Evolutionary conservation across 164 flowering plant species (phyloP), one percentile per base, ranked within the genome.

Genomic region (Chimonanthus salicifolius): DNA sequence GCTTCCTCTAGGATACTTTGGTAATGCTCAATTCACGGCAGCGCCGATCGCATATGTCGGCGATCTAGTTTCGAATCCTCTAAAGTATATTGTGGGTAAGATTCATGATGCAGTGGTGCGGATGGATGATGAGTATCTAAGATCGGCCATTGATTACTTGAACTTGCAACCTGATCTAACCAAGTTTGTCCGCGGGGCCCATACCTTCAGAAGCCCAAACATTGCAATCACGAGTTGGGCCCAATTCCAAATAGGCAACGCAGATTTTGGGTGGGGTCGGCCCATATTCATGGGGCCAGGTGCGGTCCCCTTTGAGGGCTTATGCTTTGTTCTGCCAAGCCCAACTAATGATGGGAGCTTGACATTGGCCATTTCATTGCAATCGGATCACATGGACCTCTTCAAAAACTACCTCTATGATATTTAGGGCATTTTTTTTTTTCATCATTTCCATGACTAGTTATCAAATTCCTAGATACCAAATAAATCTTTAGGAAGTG

Each of bases 251-350:
- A 84, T 90, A 44, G 81, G 89, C 70, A 92, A 88, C 18, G 91
- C 90, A 2, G 94, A 92, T 72, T 90, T 92, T 44, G 97, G 94
- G 7, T 90, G 91, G 94, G 94, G 94, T 1, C 33, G 33, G 33
- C 33, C 33, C 33, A 1, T 33, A 1, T 33, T 33, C 33, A 33
- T 33, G 33, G 33, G 0, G 0, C 92, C 90, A 3, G 93, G 87
- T 9, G 88, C 84, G 45, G 87, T 92, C 33, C 75, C 85, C 0
- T 87, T 74, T 62, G 97, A 91, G 67, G 97, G 97, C 92, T 90
- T 1, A 89, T 90, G 73, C 78, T 33, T 33, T 33, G 33, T 33
- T 33, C 33, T 33, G 0, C 33, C 33, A 33, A 33, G 33, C 33
- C 33, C 89, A 6, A 65, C 65, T 6, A 76, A 83, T 33, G 95